These are phyloP conservation scores for Prunus yedoensis DNA, from an alignment of 331 rosid species.

Conservation along the genomic window DNA sequence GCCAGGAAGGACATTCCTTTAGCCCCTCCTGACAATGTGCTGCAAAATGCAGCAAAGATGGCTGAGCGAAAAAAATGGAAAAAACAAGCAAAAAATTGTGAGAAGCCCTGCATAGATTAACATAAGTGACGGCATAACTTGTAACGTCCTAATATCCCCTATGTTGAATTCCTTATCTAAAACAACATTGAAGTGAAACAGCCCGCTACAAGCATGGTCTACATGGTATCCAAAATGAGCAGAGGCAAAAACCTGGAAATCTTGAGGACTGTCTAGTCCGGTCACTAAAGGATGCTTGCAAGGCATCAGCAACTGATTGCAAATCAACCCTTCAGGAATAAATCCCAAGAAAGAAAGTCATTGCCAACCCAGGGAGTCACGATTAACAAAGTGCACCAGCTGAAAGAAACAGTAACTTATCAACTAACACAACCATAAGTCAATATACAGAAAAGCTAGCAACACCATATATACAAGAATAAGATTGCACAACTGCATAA, in stretches of 20 bases:
- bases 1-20: too few relatives aligned
- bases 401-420: too few relatives aligned
- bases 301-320: slow-evolving; percentile 65
- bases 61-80: too few relatives aligned
- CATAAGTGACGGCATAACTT: neutral
- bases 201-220: slow-evolving; percentile 8
- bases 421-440: too few relatives aligned
- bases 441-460: too few relatives aligned
- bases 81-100: too few relatives aligned
- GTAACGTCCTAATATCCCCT: neutral
- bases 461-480: too few relatives aligned
- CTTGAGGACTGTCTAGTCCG: slow-evolving; percentile 61
- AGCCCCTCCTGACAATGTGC: too few relatives aligned
- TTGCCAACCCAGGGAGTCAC: slow-evolving; percentile 95
- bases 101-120: too few relatives aligned
- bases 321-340: slow-evolving; percentile 78
- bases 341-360: slow-evolving; percentile 98
- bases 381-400: too few relatives aligned
- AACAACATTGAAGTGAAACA: neutral
- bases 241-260: slow-evolving; percentile 79
- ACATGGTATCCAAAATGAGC: slow-evolving; percentile 6
- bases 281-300: slow-evolving; percentile 62
- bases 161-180: neutral
- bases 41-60: too few relatives aligned
- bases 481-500: too few relatives aligned